Base-by-base conservation (phyloP, 331 rosid species). In the Pyracantha coccinea region DNA sequence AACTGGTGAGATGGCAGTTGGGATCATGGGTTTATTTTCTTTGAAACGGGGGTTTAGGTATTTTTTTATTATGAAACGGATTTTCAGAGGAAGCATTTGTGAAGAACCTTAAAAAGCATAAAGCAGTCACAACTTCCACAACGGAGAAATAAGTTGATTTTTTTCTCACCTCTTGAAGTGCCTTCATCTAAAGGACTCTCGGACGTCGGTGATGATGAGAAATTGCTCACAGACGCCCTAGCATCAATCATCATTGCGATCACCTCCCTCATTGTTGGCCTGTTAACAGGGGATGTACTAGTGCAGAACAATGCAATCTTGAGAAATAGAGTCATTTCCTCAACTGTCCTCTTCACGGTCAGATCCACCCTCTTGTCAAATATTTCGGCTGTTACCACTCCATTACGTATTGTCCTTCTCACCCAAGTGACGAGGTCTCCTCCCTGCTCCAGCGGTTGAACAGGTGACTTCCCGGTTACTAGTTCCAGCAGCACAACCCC, bases 221-320 rank as follows among this genome's bases (percentile, higher is more conserved):
- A 69, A 59, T 81, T 78, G 85, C 81, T 88, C 59, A 80, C 84
- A 33, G 87, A 84, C 60, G 84, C 87, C 60, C 88, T 86, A 38
- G 91, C 86, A 75, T 90, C 91, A 74, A 86, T 78, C 90, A 90
- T 78, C 96, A 90, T 88, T 33, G 89, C 91, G 29, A 90, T 83
- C 79, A 90, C 96, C 82, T 90, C 96, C 83, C 86, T 83, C 91
- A 90, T 90, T 55, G 96, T 90, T 66, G 96, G 96, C 81, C 96
- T 81, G 77, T 83, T 90, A 47, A 88, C 83, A 10, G 96, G 96
- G 78, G 90, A 83, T 9, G 88, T 32, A 33, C 91, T 88, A 21
- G 93, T 90, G 83, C 96, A 90, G 76, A 90, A 90, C 81, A 90
- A 53, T 12, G 91, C 93, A 54, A 90, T 90, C 79, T 90, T 90